phyloP scores from a whole-genome alignment of 2,329 filamentous ascomycete genomes.

The Purpureocillium lavendulum region DNA sequence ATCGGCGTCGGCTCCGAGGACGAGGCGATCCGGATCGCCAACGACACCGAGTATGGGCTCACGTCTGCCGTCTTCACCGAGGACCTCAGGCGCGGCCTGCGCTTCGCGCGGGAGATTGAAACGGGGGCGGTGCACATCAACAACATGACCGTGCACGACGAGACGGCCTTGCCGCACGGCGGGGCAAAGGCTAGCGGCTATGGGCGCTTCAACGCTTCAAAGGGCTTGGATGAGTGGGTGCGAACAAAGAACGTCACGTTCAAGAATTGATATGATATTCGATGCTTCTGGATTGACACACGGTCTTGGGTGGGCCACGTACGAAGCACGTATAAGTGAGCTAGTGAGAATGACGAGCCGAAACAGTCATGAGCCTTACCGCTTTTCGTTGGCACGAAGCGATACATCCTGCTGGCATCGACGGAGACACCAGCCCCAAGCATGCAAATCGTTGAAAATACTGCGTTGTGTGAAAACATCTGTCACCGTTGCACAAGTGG shows the following conservation, averaged over 20 bases:
- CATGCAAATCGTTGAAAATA: too few species aligned
- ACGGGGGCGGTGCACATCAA: slow-evolving; percentile 63
- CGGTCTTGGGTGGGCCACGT: too few species aligned
- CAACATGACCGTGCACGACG: slow-evolving; percentile 57
- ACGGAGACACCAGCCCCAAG: too few species aligned
- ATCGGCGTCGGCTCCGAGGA: slow-evolving; percentile 60
- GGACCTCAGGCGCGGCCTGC: slow-evolving; percentile 51
- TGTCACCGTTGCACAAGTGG: too few species aligned
- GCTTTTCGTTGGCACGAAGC: too few species aligned
- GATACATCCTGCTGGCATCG: too few species aligned
- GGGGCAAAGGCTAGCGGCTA: slow-evolving; percentile 57
- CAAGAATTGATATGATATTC: slow-evolving; percentile 18
- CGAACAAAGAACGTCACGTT: slow-evolving; percentile 58
- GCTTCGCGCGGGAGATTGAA: slow-evolving; percentile 56
- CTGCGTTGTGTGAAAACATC: too few species aligned
- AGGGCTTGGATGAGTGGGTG: slow-evolving; percentile 53
- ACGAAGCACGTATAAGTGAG: too few species aligned
- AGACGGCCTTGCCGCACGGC: slow-evolving; percentile 54
- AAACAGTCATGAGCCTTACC: too few species aligned
- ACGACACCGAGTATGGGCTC: slow-evolving; percentile 76
- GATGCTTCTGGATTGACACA: too few species aligned
- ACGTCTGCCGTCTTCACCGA: slow-evolving; percentile 63
- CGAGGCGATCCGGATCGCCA: slow-evolving; percentile 64
- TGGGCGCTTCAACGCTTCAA: slow-evolving; percentile 48
- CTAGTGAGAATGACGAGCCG: too few species aligned